Conservation (phyloP, 768 basidiomycete genomes). For the Suillus subaureus region DNA sequence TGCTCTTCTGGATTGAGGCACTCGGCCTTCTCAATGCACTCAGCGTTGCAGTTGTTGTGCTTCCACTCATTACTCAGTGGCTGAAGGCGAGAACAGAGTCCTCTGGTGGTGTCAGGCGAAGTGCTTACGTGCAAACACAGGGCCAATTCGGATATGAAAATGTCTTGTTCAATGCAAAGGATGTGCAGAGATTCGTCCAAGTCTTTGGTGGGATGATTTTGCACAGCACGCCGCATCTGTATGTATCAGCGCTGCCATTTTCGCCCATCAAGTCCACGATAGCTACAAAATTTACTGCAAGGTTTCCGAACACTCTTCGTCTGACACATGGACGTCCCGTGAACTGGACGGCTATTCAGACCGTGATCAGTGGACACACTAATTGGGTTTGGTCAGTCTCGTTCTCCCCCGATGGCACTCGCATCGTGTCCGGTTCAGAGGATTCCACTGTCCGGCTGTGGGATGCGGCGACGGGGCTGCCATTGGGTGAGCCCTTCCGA, state of each 20-base stretch:
- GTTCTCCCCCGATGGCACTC: conserved; percentile 16
- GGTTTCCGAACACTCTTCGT: conserved; percentile 1
- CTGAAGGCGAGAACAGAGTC: neutral
- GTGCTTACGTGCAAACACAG: neutral
- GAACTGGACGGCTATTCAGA: conserved; percentile 9
- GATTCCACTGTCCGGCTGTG: conserved; percentile 22
- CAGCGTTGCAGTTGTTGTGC: neutral
- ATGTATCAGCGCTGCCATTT: conserved; percentile 28
- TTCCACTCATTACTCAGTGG: neutral
- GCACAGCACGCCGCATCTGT: conserved; percentile 26
- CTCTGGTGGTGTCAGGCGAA: neutral
- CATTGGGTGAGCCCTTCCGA: conserved; percentile 4
- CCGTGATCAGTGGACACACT: conserved; percentile 8
- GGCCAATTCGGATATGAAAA: conserved; percentile 2
- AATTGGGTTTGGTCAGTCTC: neutral
- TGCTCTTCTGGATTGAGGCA: conserved; percentile 14
- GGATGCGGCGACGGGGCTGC: conserved; percentile 18
- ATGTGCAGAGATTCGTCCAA: conserved; percentile 17
- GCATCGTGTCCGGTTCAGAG: conserved; percentile 20
- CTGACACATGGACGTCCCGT: neutral
- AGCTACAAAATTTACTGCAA: conserved; percentile 7
- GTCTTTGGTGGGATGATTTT: conserved; percentile 15
- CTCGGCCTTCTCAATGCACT: conserved; percentile 5
- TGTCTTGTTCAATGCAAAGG: conserved; percentile 3
- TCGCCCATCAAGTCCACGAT: conserved; percentile 29